phyloP scores from a whole-genome alignment of 768 basidiomycete genomes.

The Serendipita vermifera region DNA sequence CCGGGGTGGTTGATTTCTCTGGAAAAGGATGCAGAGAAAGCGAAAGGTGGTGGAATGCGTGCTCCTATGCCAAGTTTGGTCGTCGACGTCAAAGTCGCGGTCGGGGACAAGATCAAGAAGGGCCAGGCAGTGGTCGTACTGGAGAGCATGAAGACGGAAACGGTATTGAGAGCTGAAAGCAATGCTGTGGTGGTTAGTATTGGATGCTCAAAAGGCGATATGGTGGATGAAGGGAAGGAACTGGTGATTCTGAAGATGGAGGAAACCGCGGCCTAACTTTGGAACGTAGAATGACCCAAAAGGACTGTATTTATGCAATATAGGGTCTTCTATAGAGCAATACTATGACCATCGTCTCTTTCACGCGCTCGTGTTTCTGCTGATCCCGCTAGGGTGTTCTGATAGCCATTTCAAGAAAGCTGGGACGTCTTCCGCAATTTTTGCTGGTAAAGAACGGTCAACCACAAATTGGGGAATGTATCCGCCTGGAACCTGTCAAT shows the following conservation, averaged over 20 bases:
- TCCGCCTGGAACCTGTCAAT: background rate
- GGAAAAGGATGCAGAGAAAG: constrained; percentile 42
- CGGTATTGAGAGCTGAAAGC: constrained; percentile 58
- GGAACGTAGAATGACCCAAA: background rate
- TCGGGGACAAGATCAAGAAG: constrained; percentile 65
- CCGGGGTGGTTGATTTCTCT: constrained; percentile 59
- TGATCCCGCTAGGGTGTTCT: background rate
- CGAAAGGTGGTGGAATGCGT: constrained; percentile 47
- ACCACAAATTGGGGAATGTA: constrained; percentile 1
- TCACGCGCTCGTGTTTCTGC: background rate
- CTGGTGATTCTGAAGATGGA: constrained; percentile 37
- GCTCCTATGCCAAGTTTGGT: constrained; percentile 92
- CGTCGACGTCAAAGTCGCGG: constrained; percentile 69
- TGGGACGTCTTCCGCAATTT: background rate
- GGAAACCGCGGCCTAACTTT: background rate
- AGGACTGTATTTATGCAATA: background rate
- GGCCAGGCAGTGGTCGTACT: constrained; percentile 72
- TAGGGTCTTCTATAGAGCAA: background rate
- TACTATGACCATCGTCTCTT: background rate
- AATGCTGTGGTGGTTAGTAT: constrained; percentile 59
- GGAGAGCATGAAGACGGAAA: constrained; percentile 98
- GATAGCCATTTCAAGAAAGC: background rate
- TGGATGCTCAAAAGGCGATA: constrained; percentile 71
- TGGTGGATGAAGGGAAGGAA: constrained; percentile 80
- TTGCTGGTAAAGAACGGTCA: background rate